Percentiles rank a stretch among this genome's conserved stretches.
Conservation (phyloP, 495 filamentous ascomycete genomes). For the Aspergillus affinis region DNA sequence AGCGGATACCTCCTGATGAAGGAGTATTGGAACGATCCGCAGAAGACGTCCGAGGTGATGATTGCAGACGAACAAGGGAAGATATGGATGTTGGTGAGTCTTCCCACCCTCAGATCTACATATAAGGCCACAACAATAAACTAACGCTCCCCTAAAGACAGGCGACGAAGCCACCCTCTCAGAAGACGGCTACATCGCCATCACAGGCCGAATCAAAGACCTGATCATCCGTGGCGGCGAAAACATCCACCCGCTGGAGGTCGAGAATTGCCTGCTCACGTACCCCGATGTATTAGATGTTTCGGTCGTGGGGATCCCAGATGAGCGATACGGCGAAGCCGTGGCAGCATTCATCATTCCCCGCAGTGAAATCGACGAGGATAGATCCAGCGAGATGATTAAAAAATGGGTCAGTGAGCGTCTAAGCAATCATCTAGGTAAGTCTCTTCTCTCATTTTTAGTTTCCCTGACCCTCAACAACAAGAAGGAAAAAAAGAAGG, state of each 20-base stretch:
- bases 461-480: no score
- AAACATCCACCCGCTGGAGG: constrained; percentile 93
- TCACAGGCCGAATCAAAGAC: constrained; percentile 84
- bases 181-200: constrained; percentile 60
- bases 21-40: constrained; percentile 78
- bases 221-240: constrained; percentile 91
- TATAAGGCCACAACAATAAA: constrained; percentile 3
- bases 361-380: constrained; percentile 20
- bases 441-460: constrained; percentile 18
- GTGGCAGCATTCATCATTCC: constrained; percentile 81
- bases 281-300: constrained; percentile 68
- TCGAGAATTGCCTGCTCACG: constrained; percentile 86
- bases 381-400: constrained; percentile 48
- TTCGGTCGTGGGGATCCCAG: constrained; percentile 80
- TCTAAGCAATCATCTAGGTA: constrained; percentile 74
- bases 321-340: constrained; percentile 80
- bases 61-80: constrained; percentile 57
- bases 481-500: no score
- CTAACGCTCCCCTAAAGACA: constrained; percentile 46
- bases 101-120: background rate
- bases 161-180: constrained; percentile 95
- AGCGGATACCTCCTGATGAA: constrained; percentile 88
- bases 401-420: constrained; percentile 69
- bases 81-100: constrained; percentile 67
- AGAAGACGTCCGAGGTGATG: constrained; percentile 70